Percentiles rank a stretch among this genome's conserved stretches.
Conservation (phyloP, 768 basidiomycete species). For the Termitomyces sp. region DNA sequence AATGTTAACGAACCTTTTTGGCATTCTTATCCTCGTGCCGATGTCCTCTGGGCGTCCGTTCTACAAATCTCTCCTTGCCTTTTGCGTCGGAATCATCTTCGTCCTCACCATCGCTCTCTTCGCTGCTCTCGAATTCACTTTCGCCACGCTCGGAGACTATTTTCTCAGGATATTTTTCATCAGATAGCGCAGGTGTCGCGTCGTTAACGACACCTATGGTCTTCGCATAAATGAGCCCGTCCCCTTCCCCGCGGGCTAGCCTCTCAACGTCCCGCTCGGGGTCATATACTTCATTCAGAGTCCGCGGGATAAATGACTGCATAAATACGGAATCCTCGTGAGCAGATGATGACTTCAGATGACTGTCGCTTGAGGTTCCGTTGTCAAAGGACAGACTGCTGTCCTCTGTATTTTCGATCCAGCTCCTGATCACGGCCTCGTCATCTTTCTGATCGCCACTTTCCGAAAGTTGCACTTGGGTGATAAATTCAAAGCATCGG, state of each 20-base stretch:
- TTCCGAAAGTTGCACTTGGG: slow-evolving; percentile 41
- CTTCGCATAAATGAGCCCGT: slow-evolving; percentile 79
- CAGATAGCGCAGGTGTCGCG: neutral
- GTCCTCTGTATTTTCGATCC: slow-evolving; percentile 37
- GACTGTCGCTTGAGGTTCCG: neutral
- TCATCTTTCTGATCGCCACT: slow-evolving; percentile 17
- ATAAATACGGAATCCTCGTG: slow-evolving; percentile 90
- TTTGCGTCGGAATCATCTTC: slow-evolving; percentile 31
- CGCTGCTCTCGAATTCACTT: slow-evolving; percentile 19
- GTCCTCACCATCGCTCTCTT: slow-evolving; percentile 23
- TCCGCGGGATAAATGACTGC: slow-evolving; percentile 88
- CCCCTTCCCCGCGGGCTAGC: slow-evolving; percentile 63
- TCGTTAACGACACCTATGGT: slow-evolving; percentile 60
- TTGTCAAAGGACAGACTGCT: neutral
- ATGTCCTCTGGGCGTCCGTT: slow-evolving; percentile 75
- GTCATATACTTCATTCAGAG: slow-evolving; percentile 88
- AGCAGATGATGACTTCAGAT: slow-evolving; percentile 21
- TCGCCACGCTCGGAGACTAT: slow-evolving; percentile 12
- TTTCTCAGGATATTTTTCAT: slow-evolving; percentile 1
- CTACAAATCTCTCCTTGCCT: slow-evolving; percentile 34
- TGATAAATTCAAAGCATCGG: slow-evolving; percentile 86
- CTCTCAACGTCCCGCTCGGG: slow-evolving; percentile 88
- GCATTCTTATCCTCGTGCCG: slow-evolving; percentile 87
- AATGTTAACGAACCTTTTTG: slow-evolving; percentile 62
- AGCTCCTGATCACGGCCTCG: slow-evolving; percentile 33